phyloP scores from a whole-genome alignment of 257 asterid species.

The Solanum bukasovii region DNA sequence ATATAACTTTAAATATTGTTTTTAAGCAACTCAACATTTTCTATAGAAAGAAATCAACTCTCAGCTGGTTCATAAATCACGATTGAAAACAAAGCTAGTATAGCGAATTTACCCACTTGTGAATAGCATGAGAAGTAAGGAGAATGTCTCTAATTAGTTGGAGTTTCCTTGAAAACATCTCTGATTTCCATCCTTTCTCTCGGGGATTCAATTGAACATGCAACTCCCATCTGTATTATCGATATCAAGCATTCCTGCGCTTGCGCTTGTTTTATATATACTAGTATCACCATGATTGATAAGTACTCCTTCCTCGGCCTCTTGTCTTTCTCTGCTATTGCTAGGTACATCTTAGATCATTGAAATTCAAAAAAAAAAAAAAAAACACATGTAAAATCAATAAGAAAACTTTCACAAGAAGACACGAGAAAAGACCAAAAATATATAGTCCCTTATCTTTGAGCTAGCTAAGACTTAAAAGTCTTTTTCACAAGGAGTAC shows the following conservation, averaged over 20 bases:
- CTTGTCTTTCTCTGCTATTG: background rate
- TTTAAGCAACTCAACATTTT: background rate
- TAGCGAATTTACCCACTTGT: constrained; percentile 2
- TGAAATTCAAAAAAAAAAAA: background rate
- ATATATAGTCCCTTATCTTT: no score
- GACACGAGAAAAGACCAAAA: background rate
- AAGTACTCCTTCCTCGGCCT: background rate
- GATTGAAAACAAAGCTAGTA: background rate
- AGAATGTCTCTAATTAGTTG: constrained; percentile 3
- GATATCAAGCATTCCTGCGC: background rate
- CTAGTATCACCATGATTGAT: background rate
- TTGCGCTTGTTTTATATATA: background rate
- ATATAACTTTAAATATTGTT: background rate
- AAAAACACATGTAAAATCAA: background rate
- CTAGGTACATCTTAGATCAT: background rate
- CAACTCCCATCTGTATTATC: background rate
- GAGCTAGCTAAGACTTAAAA: no score
- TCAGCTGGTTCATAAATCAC: background rate
- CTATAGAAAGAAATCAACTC: background rate
- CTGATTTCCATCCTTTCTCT: background rate
- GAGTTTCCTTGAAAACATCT: background rate
- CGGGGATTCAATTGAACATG: background rate
- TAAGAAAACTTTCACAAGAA: background rate
- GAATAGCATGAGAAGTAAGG: constrained; percentile 3
- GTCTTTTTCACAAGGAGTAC: no score